Percentiles rank a stretch among this genome's conserved stretches.
These are phyloP conservation scores for Pythium sp. DNA, from an alignment of 352 stramenopile species.

Conservation along the genomic window DNA sequence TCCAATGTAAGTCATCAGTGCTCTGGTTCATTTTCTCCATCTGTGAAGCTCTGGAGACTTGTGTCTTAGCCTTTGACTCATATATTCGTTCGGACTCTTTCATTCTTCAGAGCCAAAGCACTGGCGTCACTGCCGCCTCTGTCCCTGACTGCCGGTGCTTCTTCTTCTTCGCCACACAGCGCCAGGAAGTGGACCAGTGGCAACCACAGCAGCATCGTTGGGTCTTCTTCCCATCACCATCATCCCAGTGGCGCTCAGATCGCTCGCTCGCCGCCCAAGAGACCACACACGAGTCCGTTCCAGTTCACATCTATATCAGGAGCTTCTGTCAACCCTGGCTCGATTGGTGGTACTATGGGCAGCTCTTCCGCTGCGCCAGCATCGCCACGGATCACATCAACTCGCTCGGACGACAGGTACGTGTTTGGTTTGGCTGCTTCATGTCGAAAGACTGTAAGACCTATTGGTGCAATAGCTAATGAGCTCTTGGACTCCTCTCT, in stretches of 20 bases:
- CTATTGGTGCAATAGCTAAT: not conserved
- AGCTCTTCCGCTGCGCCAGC: constrained; percentile 4
- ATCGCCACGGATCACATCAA: constrained; percentile 21
- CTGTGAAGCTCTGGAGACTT: not conserved
- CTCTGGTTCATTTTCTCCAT: not conserved
- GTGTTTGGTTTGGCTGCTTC: not conserved
- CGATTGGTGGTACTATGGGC: not conserved
- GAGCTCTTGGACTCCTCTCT: not conserved
- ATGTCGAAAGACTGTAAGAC: not conserved
- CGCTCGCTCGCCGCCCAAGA: not conserved
- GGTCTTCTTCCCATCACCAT: not conserved
- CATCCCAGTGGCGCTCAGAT: constrained; percentile 5
- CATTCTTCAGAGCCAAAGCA: constrained; percentile 7
- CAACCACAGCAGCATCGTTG: not conserved
- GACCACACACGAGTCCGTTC: constrained; percentile 24
- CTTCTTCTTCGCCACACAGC: not conserved
- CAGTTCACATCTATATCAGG: not conserved
- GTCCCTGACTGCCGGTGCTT: not conserved
- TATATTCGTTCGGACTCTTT: not conserved
- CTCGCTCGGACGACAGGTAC: constrained; percentile 32
- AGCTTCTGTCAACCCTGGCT: not conserved
- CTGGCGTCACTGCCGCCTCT: constrained; percentile 17
- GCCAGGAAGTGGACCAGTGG: not conserved
- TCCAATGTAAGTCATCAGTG: constrained; percentile 1
- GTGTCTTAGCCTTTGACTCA: too few species aligned